phyloP scores from a whole-genome alignment of 2,329 filamentous ascomycete genomes.

The Ophiostoma australiae region DNA sequence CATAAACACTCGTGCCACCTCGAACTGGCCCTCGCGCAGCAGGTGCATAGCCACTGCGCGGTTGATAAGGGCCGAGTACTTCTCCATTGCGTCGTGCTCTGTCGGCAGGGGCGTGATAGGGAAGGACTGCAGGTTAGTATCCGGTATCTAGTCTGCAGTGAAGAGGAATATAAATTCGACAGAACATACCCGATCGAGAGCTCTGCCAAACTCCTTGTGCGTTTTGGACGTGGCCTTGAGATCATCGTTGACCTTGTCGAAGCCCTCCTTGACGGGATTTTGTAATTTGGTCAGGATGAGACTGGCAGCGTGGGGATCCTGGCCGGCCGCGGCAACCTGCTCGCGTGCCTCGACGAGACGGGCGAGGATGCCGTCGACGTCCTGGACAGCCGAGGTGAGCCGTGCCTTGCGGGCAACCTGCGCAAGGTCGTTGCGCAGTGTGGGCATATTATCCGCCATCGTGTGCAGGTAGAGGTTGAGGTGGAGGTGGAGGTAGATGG shows the following conservation, averaged over 20 bases:
- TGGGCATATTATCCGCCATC: slow-evolving; percentile 38
- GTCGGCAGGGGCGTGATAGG: slow-evolving; percentile 61
- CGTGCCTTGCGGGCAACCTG: slow-evolving; percentile 65
- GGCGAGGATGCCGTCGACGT: slow-evolving; percentile 80
- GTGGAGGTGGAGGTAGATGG: neutral
- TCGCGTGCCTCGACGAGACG: slow-evolving; percentile 68
- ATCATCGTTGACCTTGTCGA: slow-evolving; percentile 74
- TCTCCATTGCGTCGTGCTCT: slow-evolving; percentile 73
- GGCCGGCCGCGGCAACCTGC: slow-evolving; percentile 51
- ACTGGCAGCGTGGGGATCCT: slow-evolving; percentile 65
- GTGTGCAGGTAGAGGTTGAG: neutral
- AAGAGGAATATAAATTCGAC: neutral
- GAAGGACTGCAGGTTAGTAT: slow-evolving; percentile 33
- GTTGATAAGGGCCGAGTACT: slow-evolving; percentile 74
- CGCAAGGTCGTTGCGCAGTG: slow-evolving; percentile 67
- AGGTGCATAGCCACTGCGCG: slow-evolving; percentile 95
- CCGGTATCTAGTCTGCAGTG: neutral
- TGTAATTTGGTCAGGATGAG: slow-evolving; percentile 78
- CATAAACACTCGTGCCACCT: slow-evolving; percentile 79
- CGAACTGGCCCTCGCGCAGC: slow-evolving; percentile 88
- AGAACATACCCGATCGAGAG: slow-evolving; percentile 66
- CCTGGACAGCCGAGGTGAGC: slow-evolving; percentile 64
- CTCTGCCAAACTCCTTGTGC: slow-evolving; percentile 78
- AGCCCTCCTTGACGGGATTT: slow-evolving; percentile 73
- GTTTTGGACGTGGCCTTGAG: slow-evolving; percentile 78